phyloP scores from a whole-genome alignment of 495 filamentous ascomycete species.

The Penicillium cinerascens region DNA sequence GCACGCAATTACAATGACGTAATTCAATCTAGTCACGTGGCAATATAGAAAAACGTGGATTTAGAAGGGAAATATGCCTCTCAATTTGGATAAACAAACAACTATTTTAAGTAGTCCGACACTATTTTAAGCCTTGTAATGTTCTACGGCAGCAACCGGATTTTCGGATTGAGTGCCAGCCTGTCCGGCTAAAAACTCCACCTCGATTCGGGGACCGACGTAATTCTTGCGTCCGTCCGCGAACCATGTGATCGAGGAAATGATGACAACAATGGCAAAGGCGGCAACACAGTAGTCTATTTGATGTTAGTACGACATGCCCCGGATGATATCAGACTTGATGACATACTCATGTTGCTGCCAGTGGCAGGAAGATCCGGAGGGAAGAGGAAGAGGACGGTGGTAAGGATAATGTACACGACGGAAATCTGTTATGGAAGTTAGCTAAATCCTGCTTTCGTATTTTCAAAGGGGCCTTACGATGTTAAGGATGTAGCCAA shows the following conservation, averaged over 20 bases:
- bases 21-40: conserved; percentile 12
- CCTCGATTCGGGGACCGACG: conserved; percentile 55
- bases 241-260: conserved; percentile 65
- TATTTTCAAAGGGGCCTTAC: conserved; percentile 17
- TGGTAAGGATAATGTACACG: conserved; percentile 62
- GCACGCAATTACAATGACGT: conserved; percentile 16
- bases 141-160: conserved; percentile 20
- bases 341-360: conserved; percentile 64
- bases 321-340: neutral
- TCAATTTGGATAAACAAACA: neutral
- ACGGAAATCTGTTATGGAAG: conserved; percentile 52
- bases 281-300: conserved; percentile 67
- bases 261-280: conserved; percentile 63
- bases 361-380: conserved; percentile 62
- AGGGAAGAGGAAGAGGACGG: conserved; percentile 74
- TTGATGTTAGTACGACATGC: conserved; percentile 2
- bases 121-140: conserved; percentile 12
- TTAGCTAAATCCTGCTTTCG: neutral
- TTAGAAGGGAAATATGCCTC: neutral
- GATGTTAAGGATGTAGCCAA: conserved; percentile 53
- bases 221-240: conserved; percentile 73
- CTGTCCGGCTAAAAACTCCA: conserved; percentile 37
- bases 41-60: neutral
- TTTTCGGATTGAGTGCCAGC: conserved; percentile 12
- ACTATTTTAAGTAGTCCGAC: neutral